Conservation (phyloP, 2,329 filamentous ascomycete species). For the Cladosporium cucumerinum region DNA sequence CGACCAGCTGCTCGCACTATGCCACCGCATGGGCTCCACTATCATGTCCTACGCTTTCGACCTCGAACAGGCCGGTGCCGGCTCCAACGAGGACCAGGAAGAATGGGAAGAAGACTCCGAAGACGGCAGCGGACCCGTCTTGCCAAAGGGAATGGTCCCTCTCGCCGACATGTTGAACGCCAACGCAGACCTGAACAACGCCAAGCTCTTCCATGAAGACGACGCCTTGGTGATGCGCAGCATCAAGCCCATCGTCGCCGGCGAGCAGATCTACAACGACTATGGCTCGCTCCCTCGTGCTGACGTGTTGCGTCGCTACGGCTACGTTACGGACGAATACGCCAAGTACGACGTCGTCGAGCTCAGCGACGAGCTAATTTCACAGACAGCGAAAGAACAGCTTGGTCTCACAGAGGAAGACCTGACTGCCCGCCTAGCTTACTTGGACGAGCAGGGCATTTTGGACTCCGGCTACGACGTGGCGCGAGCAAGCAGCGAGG, state of each 20-base stretch:
- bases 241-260: constrained; percentile 63
- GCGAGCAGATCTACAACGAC: constrained; percentile 82
- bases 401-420: constrained; percentile 20
- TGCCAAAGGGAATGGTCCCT: constrained; percentile 79
- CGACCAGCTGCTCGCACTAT: constrained; percentile 52
- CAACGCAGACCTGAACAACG: constrained; percentile 78
- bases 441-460: constrained; percentile 61
- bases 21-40: constrained; percentile 78
- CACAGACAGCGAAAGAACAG: constrained; percentile 40
- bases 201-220: constrained; percentile 60
- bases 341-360: constrained; percentile 79
- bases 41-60: constrained; percentile 96
- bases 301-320: constrained; percentile 79
- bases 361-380: constrained; percentile 61
- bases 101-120: constrained; percentile 43
- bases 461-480: constrained; percentile 72
- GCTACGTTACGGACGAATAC: constrained; percentile 79
- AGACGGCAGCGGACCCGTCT: constrained; percentile 37
- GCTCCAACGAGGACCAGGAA: constrained; percentile 50
- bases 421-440: constrained; percentile 38
- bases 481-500: constrained; percentile 32
- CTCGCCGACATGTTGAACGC: constrained; percentile 89
- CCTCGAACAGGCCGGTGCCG: constrained; percentile 50
- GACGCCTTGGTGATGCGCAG: constrained; percentile 66
- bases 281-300: constrained; percentile 81